A percentile compares a stretch with the other conserved stretches of the same genome.
These are phyloP conservation scores for Candida caryicola DNA, from an alignment of 805 yeast species.

Conservation along the genomic window DNA sequence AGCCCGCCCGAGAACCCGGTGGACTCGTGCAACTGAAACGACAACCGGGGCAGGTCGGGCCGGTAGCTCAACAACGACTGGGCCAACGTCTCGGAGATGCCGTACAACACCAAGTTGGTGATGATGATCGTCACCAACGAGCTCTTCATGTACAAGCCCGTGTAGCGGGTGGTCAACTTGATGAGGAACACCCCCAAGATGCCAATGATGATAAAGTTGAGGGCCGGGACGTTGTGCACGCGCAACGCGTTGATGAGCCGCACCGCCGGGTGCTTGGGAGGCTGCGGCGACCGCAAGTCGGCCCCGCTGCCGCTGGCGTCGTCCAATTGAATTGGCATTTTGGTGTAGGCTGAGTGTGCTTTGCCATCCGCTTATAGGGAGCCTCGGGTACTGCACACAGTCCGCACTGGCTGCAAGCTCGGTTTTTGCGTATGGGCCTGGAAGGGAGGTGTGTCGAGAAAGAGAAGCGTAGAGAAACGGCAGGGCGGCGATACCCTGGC, in stretches of 20 bases:
- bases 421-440: too few species aligned
- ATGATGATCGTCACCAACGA: constrained; percentile 76
- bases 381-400: too few species aligned
- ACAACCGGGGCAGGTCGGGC: constrained; percentile 19
- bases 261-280: constrained; percentile 3
- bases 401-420: too few species aligned
- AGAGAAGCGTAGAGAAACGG: too few species aligned
- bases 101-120: constrained; percentile 77
- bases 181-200: constrained; percentile 49
- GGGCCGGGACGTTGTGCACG: constrained; percentile 49
- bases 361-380: too few species aligned
- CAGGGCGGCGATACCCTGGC: too few species aligned
- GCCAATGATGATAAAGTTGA: constrained; percentile 53
- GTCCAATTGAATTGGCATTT: constrained; percentile 23
- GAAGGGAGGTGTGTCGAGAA: too few species aligned
- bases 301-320: constrained; percentile 11
- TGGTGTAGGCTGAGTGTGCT: not conserved
- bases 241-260: constrained; percentile 31
- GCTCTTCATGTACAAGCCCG: constrained; percentile 56
- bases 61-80: constrained; percentile 54
- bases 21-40: constrained; percentile 18
- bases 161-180: constrained; percentile 56
- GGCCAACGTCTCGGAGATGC: constrained; percentile 89
- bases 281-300: too few species aligned
- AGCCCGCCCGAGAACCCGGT: constrained; percentile 7